Evolutionary conservation across 176 grass and related monocot species (phyloP), one percentile per base, ranked within the genome.

Genomic region (Zoysia japonica): DNA sequence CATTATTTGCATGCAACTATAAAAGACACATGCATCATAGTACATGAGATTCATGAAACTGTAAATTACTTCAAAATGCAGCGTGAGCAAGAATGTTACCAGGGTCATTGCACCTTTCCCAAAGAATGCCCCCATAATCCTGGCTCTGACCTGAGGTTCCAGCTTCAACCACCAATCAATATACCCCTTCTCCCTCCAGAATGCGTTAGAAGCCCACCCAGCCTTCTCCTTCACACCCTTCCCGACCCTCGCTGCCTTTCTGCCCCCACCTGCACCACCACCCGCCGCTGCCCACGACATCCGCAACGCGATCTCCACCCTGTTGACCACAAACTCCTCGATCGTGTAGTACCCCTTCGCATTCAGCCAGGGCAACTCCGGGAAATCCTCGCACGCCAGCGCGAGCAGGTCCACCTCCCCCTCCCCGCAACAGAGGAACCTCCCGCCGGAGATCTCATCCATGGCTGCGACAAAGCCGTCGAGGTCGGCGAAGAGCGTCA

Each of bases 161-260:
- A 94, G 81, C 81, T 68, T 75, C 74, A 76, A 77, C 96, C 96
- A 98, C 96, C 96, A 98, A 79, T 98, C 92, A 62, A 91, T 56
- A 71, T 93, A 98, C 3, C 92, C 96, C 65, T 94, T 98, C 75
- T 93, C 93, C 88, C 96, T 98, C 96, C 90, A 98, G 86, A 94
- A 94, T 0, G 87, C 92, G 42, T 90, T 86, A 4, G 96, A 81
- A 11, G 96, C 89, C n/a, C 93, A 49, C 35, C 71, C 83, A 19
- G 85, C 83, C 78, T 94, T 98, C 72, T 94, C 91, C 89, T 92
- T 94, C 8, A 80, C 75, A 51, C 73, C 57, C 70, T 92, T 97
- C 46, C 86, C 87, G 9, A 86, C 71, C 75, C 89, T 90, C 16
- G 72, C 80, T n/a, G 81, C 78, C 72, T 94, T 98, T 66, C 90